phyloP scores from a whole-genome alignment of 108 stramenopile genomes.

The Cyclotella baltica region DNA sequence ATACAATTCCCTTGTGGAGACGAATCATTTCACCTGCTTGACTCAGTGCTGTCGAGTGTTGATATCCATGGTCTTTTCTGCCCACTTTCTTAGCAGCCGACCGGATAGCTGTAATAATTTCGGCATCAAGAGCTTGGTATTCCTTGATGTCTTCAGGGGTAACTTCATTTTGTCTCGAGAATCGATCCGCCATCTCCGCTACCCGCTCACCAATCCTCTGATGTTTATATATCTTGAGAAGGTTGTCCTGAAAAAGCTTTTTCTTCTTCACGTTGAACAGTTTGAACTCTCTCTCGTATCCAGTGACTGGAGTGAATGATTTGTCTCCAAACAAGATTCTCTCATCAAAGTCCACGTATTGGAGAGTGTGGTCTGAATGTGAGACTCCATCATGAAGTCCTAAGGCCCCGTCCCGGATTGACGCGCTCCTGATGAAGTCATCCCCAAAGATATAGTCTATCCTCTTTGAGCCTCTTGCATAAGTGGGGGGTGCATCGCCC shows the following conservation, averaged over 20 bases:
- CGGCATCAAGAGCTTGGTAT: neutral
- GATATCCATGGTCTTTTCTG: neutral
- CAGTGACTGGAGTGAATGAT: too few relatives aligned
- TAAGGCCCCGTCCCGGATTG: neutral
- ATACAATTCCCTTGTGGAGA: neutral
- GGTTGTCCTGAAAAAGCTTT: neutral
- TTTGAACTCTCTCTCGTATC: neutral
- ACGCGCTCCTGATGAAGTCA: neutral
- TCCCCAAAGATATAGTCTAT: constrained; percentile 11
- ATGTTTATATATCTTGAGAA: neutral
- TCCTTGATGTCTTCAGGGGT: neutral
- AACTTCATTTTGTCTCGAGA: neutral
- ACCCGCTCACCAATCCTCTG: neutral
- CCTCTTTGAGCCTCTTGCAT: neutral
- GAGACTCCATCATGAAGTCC: neutral
- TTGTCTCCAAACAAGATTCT: neutral
- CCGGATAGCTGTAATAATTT: neutral
- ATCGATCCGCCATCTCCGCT: neutral
- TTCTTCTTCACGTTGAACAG: neutral
- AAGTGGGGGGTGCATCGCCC: neutral
- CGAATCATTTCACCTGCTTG: neutral
- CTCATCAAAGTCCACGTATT: neutral
- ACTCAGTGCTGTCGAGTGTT: neutral
- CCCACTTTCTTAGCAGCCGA: neutral
- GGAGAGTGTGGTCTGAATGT: neutral